Evolutionary conservation across 768 basidiomycete species (phyloP).

Genomic region (Auricularia heimuer): DNA sequence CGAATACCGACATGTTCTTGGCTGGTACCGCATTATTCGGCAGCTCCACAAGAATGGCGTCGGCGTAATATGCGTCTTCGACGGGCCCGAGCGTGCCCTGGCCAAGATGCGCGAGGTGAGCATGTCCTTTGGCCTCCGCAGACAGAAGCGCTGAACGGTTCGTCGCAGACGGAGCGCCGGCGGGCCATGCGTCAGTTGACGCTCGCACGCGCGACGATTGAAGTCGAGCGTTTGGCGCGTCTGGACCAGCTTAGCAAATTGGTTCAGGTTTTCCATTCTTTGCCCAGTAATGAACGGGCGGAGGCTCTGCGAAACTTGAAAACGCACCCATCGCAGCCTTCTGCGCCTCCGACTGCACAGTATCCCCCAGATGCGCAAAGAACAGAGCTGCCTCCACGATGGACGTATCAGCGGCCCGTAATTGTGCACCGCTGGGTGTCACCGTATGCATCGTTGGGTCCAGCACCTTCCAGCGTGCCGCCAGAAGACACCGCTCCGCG

Average conservation of each 20-base stretch:
- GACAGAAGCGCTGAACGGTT: not conserved
- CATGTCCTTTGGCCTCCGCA: not conserved
- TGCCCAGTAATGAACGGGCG: constrained; percentile 3
- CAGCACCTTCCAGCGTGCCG: no score
- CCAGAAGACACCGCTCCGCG: constrained; percentile 19
- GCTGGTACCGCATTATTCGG: constrained; percentile 63
- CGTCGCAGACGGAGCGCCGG: constrained; percentile 41
- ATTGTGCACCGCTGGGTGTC: no score
- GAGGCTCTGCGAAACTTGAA: not conserved
- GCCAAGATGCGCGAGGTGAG: constrained; percentile 68
- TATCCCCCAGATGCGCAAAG: no score
- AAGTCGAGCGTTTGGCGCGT: constrained; percentile 46
- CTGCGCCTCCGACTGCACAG: no score
- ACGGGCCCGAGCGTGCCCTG: constrained; percentile 52
- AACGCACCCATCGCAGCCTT: no score
- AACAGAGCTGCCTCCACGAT: no score
- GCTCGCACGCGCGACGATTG: constrained; percentile 44
- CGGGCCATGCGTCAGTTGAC: constrained; percentile 36
- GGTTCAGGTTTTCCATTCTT: constrained; percentile 12
- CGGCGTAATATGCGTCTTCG: constrained; percentile 66
- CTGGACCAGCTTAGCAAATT: constrained; percentile 27
- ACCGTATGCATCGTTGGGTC: no score
- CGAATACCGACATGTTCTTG: constrained; percentile 57
- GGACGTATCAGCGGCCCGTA: no score
- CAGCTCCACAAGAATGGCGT: constrained; percentile 53